Base-by-base conservation (phyloP, 352 stramenopile genomes). In the Globisporangium cystogenes region DNA sequence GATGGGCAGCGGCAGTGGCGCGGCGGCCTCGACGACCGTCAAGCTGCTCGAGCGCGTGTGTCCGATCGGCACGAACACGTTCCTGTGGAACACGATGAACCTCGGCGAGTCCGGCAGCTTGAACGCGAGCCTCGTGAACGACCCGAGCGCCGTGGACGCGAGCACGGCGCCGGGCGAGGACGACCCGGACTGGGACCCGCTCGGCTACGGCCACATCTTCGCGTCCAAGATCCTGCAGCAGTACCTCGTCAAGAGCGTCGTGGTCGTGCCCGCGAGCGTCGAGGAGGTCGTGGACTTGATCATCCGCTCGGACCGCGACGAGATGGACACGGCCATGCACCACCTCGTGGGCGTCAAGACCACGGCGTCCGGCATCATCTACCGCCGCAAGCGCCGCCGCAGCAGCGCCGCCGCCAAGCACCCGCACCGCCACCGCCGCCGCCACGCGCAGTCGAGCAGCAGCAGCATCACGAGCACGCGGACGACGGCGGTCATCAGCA, bases 271-370 rank as follows among this genome's bases (percentile, higher is more conserved):
- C 0, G 81, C 78, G n/a, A 68, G 75, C 1, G 57, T 87, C 20
- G 58, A 72, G n/a, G 81, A 91, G 53, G 71, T 88, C 18, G 64
- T 89, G 20, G 74, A 88, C 44, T 49, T 89, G 27, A 62, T 91
- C 41, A 70, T 89, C 39, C 64, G 74, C 26, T 85, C 74, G 12
- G 74, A 87, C 40, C 57, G 52, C 41, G 69, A 87, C 48, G 72
- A 84, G 55, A 87, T 87, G 75, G 76, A 92, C 27, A 47, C 76
- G 14, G 55, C 74, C 7, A 84, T 88, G 70, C 74, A 86, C 29
- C 76, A 84, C 39, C 70, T 92, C 50, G 78, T 79, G 18, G 81
- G 81, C n/a, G 61, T 83, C 57, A 81, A 82, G 40, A 65, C 64
- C n/a, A 73, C 53, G 49, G 72, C 64, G 7, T 81, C 74, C 3